phyloP scores from a whole-genome alignment of 2,329 filamentous ascomycete genomes.

The Neopestalotiopsis rosae region DNA sequence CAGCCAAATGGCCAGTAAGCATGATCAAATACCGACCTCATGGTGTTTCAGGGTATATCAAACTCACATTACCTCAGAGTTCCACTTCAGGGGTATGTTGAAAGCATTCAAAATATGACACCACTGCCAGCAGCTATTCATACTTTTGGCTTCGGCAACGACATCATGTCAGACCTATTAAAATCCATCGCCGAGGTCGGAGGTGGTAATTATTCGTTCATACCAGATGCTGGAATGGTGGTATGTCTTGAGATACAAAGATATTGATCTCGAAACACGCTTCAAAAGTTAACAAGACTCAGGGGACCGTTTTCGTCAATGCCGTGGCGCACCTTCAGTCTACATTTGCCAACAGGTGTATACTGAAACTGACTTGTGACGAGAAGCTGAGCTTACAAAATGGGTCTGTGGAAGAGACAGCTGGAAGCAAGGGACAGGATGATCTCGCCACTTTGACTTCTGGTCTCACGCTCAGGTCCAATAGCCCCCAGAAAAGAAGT shows the following conservation, averaged over 20 bases:
- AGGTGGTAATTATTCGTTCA: slow-evolving; percentile 64
- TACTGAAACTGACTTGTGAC: slow-evolving; percentile 47
- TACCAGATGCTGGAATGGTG: slow-evolving; percentile 67
- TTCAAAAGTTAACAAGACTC: neutral
- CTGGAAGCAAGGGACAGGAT: slow-evolving; percentile 38
- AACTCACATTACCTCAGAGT: slow-evolving; percentile 36
- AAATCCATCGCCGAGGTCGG: slow-evolving; percentile 65
- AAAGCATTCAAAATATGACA: slow-evolving; percentile 51
- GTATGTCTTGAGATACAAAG: slow-evolving; percentile 30
- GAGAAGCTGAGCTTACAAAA: slow-evolving; percentile 42
- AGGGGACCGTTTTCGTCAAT: slow-evolving; percentile 66
- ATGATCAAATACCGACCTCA: neutral
- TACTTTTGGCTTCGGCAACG: slow-evolving; percentile 61
- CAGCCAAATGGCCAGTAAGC: slow-evolving; percentile 57
- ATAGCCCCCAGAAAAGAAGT: slow-evolving; percentile 18
- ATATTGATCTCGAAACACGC: neutral
- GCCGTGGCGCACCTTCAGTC: slow-evolving; percentile 66
- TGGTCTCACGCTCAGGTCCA: neutral
- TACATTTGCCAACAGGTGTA: slow-evolving; percentile 57
- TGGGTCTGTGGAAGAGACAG: slow-evolving; percentile 41
- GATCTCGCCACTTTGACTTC: slow-evolving; percentile 20
- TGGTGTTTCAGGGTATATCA: neutral
- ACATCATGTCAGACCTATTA: slow-evolving; percentile 55
- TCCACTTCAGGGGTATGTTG: slow-evolving; percentile 58
- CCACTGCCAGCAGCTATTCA: slow-evolving; percentile 51